Percentiles rank a stretch among this genome's conserved stretches.
Conservation (phyloP, 1,284 basidiomycete genomes). For the Polyporus tsugae region DNA sequence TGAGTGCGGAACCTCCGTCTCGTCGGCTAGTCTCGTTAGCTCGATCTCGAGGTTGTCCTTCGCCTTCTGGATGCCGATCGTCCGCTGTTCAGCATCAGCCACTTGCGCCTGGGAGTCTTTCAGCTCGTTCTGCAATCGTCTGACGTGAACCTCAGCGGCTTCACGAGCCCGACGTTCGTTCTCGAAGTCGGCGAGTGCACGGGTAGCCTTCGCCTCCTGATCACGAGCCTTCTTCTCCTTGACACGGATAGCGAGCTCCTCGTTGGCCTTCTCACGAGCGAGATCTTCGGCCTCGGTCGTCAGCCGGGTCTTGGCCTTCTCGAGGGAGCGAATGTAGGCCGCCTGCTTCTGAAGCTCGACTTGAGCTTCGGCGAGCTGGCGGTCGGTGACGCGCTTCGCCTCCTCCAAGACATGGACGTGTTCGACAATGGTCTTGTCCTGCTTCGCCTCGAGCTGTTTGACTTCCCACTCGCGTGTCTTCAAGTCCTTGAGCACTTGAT, state of each 20-base stretch:
- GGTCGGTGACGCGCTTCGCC: conserved; percentile 95
- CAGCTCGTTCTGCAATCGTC: conserved; percentile 68
- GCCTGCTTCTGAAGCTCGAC: conserved; percentile 78
- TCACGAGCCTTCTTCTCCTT: conserved; percentile 71
- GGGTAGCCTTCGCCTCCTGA: conserved; percentile 65
- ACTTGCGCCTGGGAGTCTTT: conserved; percentile 60
- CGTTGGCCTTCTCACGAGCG: conserved; percentile 77
- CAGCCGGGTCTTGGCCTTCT: conserved; percentile 82
- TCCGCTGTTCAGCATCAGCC: conserved; percentile 60
- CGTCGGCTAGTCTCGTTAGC: conserved; percentile 71
- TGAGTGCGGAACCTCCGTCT: conserved; percentile 61
- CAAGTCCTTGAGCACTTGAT: conserved; percentile 81
- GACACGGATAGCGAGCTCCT: conserved; percentile 70
- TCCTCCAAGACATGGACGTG: conserved; percentile 98
- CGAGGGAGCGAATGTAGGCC: conserved; percentile 83
- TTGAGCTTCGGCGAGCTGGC: conserved; percentile 87
- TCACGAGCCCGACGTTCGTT: conserved; percentile 72
- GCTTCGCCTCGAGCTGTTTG: conserved; percentile 84
- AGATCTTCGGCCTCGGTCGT: conserved; percentile 89
- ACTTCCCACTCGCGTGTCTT: conserved; percentile 88
- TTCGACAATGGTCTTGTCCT: conserved; percentile 98
- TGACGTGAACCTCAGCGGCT: conserved; percentile 65
- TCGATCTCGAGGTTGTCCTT: conserved; percentile 77
- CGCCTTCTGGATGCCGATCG: conserved; percentile 61
- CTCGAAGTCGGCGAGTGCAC: conserved; percentile 67